phyloP scores from a whole-genome alignment of 352 stramenopile genomes.

The Globisporangium splendens region DNA sequence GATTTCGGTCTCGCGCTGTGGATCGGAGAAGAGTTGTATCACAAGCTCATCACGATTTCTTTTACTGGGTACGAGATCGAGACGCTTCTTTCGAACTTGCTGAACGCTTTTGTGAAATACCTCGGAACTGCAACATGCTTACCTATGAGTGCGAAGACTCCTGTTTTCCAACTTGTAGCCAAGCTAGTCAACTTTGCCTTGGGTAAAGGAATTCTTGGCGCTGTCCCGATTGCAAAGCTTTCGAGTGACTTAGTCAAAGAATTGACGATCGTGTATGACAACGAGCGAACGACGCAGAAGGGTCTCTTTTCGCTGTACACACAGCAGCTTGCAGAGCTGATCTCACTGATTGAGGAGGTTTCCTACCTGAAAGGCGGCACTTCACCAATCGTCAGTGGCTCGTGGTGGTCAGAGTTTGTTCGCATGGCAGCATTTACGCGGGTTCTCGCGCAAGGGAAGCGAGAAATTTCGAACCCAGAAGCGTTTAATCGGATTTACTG shows the following conservation, averaged over 20 bases:
- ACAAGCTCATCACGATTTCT: slow-evolving; percentile 42
- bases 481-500: slow-evolving; percentile 50
- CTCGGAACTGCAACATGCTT: slow-evolving; percentile 32
- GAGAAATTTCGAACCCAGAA: slow-evolving; percentile 28
- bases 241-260: slow-evolving; percentile 42
- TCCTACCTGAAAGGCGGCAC: slow-evolving; percentile 46
- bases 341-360: slow-evolving; percentile 61
- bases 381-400: slow-evolving; percentile 33
- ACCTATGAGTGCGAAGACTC: slow-evolving; percentile 41
- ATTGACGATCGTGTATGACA: slow-evolving; percentile 55
- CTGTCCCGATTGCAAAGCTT: slow-evolving; percentile 57
- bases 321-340: slow-evolving; percentile 60
- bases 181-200: slow-evolving; percentile 73
- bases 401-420: slow-evolving; percentile 61
- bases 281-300: slow-evolving; percentile 61
- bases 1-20: slow-evolving; percentile 75
- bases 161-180: slow-evolving; percentile 46
- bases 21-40: slow-evolving; percentile 66
- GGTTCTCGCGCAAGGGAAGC: slow-evolving; percentile 36
- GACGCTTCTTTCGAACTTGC: slow-evolving; percentile 43
- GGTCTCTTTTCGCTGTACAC: slow-evolving; percentile 60
- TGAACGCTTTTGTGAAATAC: slow-evolving; percentile 51
- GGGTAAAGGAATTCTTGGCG: slow-evolving; percentile 39
- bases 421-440: slow-evolving; percentile 61
- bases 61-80: slow-evolving; percentile 64